These are phyloP conservation scores for Cryptosporidium sp. DNA, from an alignment of 169 alveolate genomes.

Conservation along the genomic window DNA sequence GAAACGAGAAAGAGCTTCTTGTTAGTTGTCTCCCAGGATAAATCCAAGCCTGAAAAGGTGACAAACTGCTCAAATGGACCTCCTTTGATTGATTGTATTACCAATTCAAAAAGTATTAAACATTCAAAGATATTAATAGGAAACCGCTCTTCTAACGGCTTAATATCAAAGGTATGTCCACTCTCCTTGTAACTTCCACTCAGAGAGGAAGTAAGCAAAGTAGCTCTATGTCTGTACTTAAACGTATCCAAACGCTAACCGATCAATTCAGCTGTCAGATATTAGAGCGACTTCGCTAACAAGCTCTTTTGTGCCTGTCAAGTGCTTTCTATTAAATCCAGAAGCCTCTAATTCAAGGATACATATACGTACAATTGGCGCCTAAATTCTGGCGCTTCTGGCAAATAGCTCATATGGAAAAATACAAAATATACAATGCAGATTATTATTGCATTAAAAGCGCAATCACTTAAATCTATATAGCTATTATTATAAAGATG, in stretches of 20 bases:
- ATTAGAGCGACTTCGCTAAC: slow-evolving; percentile 7
- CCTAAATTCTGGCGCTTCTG: background rate
- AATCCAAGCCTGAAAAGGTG: slow-evolving; percentile 16
- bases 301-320: slow-evolving; percentile 13
- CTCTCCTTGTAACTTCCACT: slow-evolving; percentile 27
- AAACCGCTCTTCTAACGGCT: background rate
- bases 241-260: slow-evolving; percentile 26
- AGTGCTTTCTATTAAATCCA: background rate
- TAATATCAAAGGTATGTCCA: slow-evolving; percentile 10
- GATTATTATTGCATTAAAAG: too few relatives aligned
- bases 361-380: slow-evolving; percentile 18
- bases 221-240: slow-evolving; percentile 5
- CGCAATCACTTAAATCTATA: background rate
- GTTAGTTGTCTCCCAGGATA: slow-evolving; percentile 3
- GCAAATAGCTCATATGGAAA: background rate
- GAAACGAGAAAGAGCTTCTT: background rate
- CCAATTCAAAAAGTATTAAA: slow-evolving; percentile 12
- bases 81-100: background rate
- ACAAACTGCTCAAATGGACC: background rate
- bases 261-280: background rate
- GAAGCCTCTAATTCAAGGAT: slow-evolving; percentile 24
- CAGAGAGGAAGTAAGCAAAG: slow-evolving; percentile 4
- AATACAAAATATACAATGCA: too few relatives aligned
- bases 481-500: too few relatives aligned
- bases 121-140: background rate